Evolutionary conservation across 805 yeast species (phyloP), one percentile per base, ranked within the genome.

Genomic region (Kuraishia borneana): DNA sequence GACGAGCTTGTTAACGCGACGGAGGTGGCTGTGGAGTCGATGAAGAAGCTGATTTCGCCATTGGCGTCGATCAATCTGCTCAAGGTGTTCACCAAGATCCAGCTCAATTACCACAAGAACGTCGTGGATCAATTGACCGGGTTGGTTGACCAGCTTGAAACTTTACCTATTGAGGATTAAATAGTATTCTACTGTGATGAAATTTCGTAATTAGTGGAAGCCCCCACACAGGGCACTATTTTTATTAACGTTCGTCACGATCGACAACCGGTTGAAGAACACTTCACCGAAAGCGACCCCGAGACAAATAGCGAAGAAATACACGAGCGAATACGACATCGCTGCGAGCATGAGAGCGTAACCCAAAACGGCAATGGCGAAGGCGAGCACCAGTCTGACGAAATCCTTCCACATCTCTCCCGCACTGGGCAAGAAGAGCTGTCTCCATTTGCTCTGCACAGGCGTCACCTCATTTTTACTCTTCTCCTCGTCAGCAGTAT

Each of bases 1-100:
- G 94, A 83, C 50, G 89, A 80, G 41, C 70, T 83, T 42, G 92
- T 83, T 23, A 71, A 76, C 43, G 83, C 85, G 18, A 82, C 87
- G 3, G 79, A 81, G 37, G 60, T 68, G 19, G 92, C 94, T 1
- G 92, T 81, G n/a, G 71, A 73, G 45, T 73, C 76, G 35, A 81
- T 83, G 92, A 75, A 79, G 53, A 72, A 68, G 42, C 61, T 83
- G 36, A 72, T 83, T 43, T 73, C 69, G 40, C 84, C 88, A 18
- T 63, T 74, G 8, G 81, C 78, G 53, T 62, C 75, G 36, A 64
- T 82, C 32, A 66, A 70, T 38, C 58, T 83, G 44, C 61, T 83
- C 42, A 76, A 76, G 47, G 59, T 78, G n/a, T 74, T 80, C 46
- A 72, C 73, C 44, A 65, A 70, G 44, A 79, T 83, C 39, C 92